A percentile compares a stretch with the other conserved stretches of the same genome.
phyloP scores from a whole-genome alignment of 164 flowering plant species.

The Kingdonia uniflora region DNA sequence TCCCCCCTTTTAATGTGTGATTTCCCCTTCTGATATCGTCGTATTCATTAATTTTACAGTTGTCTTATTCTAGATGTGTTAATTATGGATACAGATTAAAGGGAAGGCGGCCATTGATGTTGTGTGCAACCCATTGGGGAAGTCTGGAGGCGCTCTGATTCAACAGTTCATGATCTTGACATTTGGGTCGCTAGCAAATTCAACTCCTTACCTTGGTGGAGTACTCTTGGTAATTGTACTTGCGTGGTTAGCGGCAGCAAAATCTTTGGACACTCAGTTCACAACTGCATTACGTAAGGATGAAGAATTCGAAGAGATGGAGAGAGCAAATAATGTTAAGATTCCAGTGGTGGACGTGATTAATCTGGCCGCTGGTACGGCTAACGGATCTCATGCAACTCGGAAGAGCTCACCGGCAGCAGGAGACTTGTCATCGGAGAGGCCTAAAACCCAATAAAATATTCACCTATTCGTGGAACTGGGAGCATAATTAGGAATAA shows the following conservation, averaged over 20 bases:
- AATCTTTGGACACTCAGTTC: constrained; percentile 75
- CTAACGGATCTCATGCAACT: constrained; percentile 31
- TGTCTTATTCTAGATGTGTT: too few species aligned
- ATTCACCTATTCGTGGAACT: background rate
- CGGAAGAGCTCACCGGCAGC: constrained; percentile 13
- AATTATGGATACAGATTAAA: constrained; percentile 49
- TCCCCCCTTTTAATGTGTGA: too few species aligned
- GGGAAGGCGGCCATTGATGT: constrained; percentile 99
- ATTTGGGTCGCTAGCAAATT: constrained; percentile 93
- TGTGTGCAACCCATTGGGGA: constrained; percentile 97
- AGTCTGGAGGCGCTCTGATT: constrained; percentile 94
- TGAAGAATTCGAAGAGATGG: constrained; percentile 77
- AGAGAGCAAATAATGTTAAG: constrained; percentile 43
- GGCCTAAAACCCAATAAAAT: constrained; percentile 16
- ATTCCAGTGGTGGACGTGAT: constrained; percentile 41
- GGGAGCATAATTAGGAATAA: constrained; percentile 5
- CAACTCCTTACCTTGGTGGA: constrained; percentile 96
- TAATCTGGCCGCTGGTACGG: constrained; percentile 8
- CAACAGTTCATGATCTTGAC: constrained; percentile 97
- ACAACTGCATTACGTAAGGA: constrained; percentile 41
- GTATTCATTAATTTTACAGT: too few species aligned
- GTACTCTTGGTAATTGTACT: constrained; percentile 78
- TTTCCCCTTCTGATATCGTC: too few species aligned
- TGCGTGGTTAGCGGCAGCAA: constrained; percentile 91
- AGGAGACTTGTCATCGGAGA: constrained; percentile 31